These are phyloP conservation scores for Hyaloperonospora brassicae DNA, from an alignment of 352 stramenopile species.

Conservation along the genomic window DNA sequence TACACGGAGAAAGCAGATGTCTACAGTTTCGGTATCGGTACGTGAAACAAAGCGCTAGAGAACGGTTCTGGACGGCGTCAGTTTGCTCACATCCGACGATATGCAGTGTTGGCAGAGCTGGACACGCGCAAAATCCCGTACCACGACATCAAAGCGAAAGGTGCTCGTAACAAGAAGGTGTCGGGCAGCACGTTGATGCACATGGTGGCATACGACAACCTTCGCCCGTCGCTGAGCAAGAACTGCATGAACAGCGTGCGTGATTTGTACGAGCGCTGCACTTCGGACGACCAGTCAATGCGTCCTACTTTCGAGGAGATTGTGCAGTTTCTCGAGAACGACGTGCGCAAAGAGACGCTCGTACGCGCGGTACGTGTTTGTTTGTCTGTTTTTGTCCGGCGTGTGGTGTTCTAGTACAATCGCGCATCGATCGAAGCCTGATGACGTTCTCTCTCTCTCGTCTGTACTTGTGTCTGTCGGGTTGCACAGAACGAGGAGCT, in stretches of 20 bases:
- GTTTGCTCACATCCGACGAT: constrained; percentile 6
- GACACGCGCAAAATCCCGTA: constrained; percentile 85
- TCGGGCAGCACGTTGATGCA: constrained; percentile 82
- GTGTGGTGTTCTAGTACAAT: constrained; percentile 8
- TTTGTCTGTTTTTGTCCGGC: constrained; percentile 7
- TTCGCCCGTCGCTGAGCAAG: constrained; percentile 74
- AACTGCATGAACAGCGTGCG: constrained; percentile 79
- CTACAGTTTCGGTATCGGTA: constrained; percentile 84
- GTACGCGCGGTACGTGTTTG: constrained; percentile 54
- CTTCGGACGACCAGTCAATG: constrained; percentile 58
- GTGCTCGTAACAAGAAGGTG: constrained; percentile 77
- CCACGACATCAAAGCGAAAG: constrained; percentile 81
- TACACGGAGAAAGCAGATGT: constrained; percentile 87
- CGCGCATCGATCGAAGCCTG: constrained; percentile 9
- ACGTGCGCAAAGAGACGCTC: constrained; percentile 81
- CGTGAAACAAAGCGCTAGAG: constrained; percentile 1
- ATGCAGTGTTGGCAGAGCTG: constrained; percentile 71
- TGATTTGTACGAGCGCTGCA: constrained; percentile 76
- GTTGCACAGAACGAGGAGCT: constrained; percentile 36
- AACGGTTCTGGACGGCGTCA: not conserved
- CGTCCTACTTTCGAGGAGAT: constrained; percentile 84
- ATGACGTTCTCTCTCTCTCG: constrained; percentile 8
- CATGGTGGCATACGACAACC: constrained; percentile 85
- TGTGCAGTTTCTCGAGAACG: constrained; percentile 76
- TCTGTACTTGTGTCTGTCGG: constrained; percentile 2